Base-by-base conservation (phyloP, 83 land plant species). In the Diphasiastrum complanatum region DNA sequence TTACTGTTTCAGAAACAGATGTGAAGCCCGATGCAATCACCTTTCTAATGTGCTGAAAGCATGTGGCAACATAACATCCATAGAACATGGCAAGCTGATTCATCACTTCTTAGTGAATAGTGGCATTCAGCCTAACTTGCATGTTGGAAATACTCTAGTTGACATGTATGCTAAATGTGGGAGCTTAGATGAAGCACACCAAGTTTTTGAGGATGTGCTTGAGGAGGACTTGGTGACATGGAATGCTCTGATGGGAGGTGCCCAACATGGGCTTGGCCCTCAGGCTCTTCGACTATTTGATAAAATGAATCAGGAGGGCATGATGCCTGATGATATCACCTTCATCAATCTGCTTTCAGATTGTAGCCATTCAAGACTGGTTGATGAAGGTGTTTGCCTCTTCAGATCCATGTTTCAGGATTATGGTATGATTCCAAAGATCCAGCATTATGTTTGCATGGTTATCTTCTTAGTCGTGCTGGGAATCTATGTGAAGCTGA, bases 371-470 rank as follows among this genome's bases (percentile, higher is more conserved):
- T 51, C 68, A 16, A 72, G 78, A 31, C 51, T 55, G 33, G 62
- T 62, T 18, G 78, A 68, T 0, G 48, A 45, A 38, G 78, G 67
- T 2, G 12, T 22, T 25, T 1, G 16, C 0, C 57, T 67, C 37
- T 68, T 75, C 33, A 34, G 55, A 28, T 46, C 50, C 12, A 75
- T 75, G 68, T 25, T 20, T 23, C 4, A 61, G 11, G 16, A 47
- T 1, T 64, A 50, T 50, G 52, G 63, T 1, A 54, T 75, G 16
- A 11, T 25, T 18, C 73, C 72, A 23, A 37, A 6, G 5, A 33
- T 38, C 28, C 72, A 75, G 49, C 78, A 75, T 22, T 75, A 75
- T 45, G 51, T 61, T 12, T 75, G 78, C 67, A 68, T 75, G 72
- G 45, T 75, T 28, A 75, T 40, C 72, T 75, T 47, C 66, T 75